Evolutionary conservation across 371 early-diverging fungal species (phyloP), one percentile per base, ranked within the genome.

Genomic region (Haplosporangium sp.): DNA sequence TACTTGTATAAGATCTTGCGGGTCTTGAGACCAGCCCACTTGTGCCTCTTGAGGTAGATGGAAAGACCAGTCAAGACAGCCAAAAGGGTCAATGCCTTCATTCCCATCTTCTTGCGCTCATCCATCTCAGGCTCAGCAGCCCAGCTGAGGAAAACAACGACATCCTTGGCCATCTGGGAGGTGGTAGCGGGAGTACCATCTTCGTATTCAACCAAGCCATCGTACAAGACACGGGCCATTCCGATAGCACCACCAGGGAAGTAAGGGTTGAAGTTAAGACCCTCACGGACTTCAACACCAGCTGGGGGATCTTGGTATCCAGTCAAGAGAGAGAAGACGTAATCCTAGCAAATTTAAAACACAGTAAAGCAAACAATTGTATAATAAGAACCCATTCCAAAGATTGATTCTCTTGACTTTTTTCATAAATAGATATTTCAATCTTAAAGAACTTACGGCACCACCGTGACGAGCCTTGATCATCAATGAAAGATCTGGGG

Each of bases 211-310:
- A 98, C 96, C 53, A 97, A 86, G 63, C 95, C 98, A 72, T 98
- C 99, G 85, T 91, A 98, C 50, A 98, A 82, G 65, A 92, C 88
- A 79, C 94, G 95, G 56, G 98, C 98, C 98, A 99, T 99, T 77
- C 94, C 92, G 87, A 99, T 99, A 68, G 98, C 96, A 76, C 98
- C 98, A 72, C 99, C 98, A 35, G 97, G 99, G 95, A 99, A 98
- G 90, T 98, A 99, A 56, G 97, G 96, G 91, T 99, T 99, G 90
- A 96, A 76, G 77, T 71, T 76, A 56, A 98, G 89, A 71, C 98
- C 98, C 85, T 97, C 97, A 86, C 97, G 94, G 63, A 98, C 85
- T 75, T 92, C 91, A 69, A 99, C 91, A 86, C 99, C 99, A 45
- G 97, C 97, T 61, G 99, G 99, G 45, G 98, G 93, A 74, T 98